Base-by-base conservation (phyloP, 1,139 yeast species). In the Meyerozyma sp. region DNA sequence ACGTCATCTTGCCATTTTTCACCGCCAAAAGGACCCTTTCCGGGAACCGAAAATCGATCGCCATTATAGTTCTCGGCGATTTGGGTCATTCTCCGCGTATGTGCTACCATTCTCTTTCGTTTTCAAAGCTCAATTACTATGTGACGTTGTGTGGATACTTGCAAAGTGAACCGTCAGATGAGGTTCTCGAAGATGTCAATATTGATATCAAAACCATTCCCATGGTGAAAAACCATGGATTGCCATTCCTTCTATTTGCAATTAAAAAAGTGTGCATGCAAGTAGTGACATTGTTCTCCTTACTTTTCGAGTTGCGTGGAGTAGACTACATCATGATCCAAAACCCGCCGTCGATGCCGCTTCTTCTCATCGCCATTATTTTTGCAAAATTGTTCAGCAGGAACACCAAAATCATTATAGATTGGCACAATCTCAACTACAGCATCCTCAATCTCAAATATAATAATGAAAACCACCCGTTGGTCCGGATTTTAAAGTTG, bases 381-480 rank as follows among this genome's bases (percentile, higher is more conserved):
- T 81, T 77, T 57, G 76, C 79, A 45, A 60, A 70, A 39, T 44
- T 79, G 32, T 67, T 80, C 52, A 77, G 83, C 40, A 79, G 84
- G 8, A 68, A 80, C 5, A 79, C 87, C 1, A 64, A 77, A 54
- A 66, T 93, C 32, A 75, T 93, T 16, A 79, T 94, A 44, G 99
- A 94, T 63, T 94, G 98, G 98, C 99, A 94, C 62, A 94, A 94
- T 61, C 70, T 94, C 54, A 96, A 95, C 42, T 93, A 81, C 63
- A 78, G 95, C 1, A 88, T 94, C 27, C 67, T 94, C 49, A 84
- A 85, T 44, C 62, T 93, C 54, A 81, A 82, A 51, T 79, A 80
- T 55, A 55, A 70, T 5, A 75, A 77, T 50, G 56, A 63, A 41
- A 61, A 57, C 41, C 90, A 88, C 56, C 82, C 84, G 0, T 61